Conservation (phyloP, 2,329 filamentous ascomycete genomes). For the Neoscytalidium dimidiatum region DNA sequence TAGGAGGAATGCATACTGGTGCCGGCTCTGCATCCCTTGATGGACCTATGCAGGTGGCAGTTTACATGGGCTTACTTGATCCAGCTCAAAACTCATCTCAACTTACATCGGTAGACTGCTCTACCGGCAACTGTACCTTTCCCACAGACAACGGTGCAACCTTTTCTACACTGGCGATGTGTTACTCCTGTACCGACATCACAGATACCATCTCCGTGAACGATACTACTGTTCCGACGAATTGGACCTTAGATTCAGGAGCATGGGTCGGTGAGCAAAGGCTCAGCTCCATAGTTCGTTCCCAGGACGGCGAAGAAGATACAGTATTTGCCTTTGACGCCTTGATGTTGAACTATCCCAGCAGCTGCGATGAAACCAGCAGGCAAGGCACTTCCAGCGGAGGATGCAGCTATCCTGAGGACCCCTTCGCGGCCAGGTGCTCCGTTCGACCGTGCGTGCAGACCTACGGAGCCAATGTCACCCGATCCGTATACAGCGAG, state of each 20-base stretch:
- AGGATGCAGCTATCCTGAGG: neutral
- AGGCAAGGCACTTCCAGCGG: neutral
- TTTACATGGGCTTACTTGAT: neutral
- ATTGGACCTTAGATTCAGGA: neutral
- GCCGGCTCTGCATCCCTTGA: neutral
- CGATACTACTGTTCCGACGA: neutral
- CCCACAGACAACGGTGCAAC: neutral
- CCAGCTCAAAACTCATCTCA: neutral
- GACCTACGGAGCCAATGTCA: constrained; percentile 1
- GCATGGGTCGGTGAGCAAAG: neutral
- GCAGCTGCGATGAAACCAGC: neutral
- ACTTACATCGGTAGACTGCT: neutral
- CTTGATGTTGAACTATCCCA: constrained; percentile 1
- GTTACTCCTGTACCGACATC: constrained; percentile 1
- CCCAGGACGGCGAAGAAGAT: neutral
- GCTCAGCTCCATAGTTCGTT: neutral
- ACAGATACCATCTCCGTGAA: neutral
- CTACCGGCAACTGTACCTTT: constrained; percentile 13
- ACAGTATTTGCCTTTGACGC: neutral
- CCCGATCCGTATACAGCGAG: neutral
- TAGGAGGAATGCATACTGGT: neutral
- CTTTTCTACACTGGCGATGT: constrained; percentile 3
- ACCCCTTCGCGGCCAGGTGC: neutral
- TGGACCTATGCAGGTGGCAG: neutral
- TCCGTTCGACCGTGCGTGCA: neutral